Conservation (phyloP, 805 yeast genomes). For the Ogataea trehaloabstinens region DNA sequence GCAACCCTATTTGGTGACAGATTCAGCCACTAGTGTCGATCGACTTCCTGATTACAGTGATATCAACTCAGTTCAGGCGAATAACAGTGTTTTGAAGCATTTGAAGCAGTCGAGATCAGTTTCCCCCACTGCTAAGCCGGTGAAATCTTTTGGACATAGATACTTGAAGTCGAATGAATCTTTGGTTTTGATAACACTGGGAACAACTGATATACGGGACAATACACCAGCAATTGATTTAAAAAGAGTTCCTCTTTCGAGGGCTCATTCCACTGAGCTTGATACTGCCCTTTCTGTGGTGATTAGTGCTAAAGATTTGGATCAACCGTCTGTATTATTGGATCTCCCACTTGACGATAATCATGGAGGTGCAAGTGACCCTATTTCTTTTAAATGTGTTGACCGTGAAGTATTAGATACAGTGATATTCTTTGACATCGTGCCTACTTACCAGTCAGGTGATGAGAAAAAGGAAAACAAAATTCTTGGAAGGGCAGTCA, state of each 20-base stretch:
- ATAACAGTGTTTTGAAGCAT: conserved; percentile 20
- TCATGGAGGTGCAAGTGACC: conserved; percentile 65
- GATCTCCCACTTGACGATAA: conserved; percentile 85
- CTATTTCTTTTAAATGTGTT: conserved; percentile 66
- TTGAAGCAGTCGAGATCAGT: conserved; percentile 21
- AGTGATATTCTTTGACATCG: conserved; percentile 74
- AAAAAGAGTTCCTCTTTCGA: conserved; percentile 71
- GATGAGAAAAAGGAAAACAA: conserved; percentile 28
- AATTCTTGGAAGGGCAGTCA: conserved; percentile 82
- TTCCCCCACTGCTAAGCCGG: conserved; percentile 45
- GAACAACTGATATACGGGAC: conserved; percentile 77
- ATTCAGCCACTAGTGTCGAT: conserved; percentile 25
- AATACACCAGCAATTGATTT: conserved; percentile 58
- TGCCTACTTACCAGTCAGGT: conserved; percentile 71
- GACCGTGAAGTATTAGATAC: conserved; percentile 50
- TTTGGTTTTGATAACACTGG: conserved; percentile 76
- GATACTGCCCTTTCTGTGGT: conserved; percentile 84
- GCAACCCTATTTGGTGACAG: conserved; percentile 30
- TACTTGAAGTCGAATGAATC: conserved; percentile 64
- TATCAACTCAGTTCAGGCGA: conserved; percentile 4
- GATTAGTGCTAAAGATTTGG: conserved; percentile 45
- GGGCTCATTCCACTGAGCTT: conserved; percentile 75
- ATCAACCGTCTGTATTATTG: conserved; percentile 54
- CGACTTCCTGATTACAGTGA: conserved; percentile 22
- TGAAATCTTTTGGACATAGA: conserved; percentile 84